Evolutionary conservation across 352 stramenopile species (phyloP).

Genomic region (Sclerospora graminicola): DNA sequence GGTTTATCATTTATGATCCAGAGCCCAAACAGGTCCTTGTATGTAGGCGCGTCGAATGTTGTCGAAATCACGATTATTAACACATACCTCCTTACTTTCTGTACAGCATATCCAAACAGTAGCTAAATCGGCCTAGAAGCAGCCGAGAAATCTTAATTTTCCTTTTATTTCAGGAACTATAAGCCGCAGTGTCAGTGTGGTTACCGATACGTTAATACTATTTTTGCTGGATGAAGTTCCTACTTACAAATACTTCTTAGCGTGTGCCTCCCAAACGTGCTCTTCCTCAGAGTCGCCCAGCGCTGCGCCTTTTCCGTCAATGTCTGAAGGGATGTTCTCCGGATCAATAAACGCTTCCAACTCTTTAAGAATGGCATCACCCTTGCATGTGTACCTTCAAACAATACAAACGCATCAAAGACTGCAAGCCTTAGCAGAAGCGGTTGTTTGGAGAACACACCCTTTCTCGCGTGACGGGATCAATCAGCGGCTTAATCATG

Average conservation of each 20-base stretch:
- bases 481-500: constrained; percentile 88
- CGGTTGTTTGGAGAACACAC: constrained; percentile 25
- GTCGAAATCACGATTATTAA: too few relatives aligned
- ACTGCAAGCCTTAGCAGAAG: background rate
- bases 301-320: constrained; percentile 43
- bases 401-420: background rate
- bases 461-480: constrained; percentile 92
- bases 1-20: too few relatives aligned
- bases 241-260: constrained; percentile 53
- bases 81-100: too few relatives aligned
- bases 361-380: constrained; percentile 61
- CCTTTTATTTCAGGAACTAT: too few relatives aligned
- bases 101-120: too few relatives aligned
- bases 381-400: constrained; percentile 68
- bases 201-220: too few relatives aligned
- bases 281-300: constrained; percentile 72
- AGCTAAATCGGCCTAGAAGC: too few relatives aligned
- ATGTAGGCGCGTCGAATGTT: too few relatives aligned
- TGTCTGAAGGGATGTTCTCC: constrained; percentile 59
- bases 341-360: constrained; percentile 60
- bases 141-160: too few relatives aligned
- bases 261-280: constrained; percentile 42
- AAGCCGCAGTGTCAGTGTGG: too few relatives aligned
- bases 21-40: too few relatives aligned
- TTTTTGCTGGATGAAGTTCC: too few relatives aligned